Conservation (phyloP, 768 basidiomycete species). For the Rhizopogon sp. region DNA sequence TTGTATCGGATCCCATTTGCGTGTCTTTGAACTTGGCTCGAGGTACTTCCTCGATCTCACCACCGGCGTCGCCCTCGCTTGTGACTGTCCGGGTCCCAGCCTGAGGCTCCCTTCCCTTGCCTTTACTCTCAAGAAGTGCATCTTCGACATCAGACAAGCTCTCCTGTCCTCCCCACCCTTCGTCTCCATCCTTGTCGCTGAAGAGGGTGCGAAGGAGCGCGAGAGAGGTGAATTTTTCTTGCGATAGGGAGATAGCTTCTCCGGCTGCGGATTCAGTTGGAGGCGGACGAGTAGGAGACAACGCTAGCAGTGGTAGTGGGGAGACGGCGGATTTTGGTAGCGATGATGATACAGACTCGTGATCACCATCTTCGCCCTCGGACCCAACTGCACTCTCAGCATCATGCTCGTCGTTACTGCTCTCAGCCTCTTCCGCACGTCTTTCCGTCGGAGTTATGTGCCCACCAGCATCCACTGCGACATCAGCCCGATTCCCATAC, state of each 20-base stretch:
- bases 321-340: not conserved
- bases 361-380: not conserved
- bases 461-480: not conserved
- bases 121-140: not conserved
- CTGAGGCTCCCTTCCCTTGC: constrained; percentile 19
- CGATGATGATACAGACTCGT: not conserved
- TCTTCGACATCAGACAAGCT: constrained; percentile 52
- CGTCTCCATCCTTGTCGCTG: constrained; percentile 28
- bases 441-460: not conserved
- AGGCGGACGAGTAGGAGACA: not conserved
- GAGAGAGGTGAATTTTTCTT: constrained; percentile 13
- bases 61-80: constrained; percentile 17
- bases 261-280: not conserved
- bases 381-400: not conserved
- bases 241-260: not conserved
- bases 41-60: constrained; percentile 16
- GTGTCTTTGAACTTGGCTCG: constrained; percentile 4
- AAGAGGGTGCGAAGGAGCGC: constrained; percentile 50
- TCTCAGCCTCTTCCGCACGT: not conserved
- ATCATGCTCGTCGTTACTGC: constrained; percentile 1
- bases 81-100: not conserved
- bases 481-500: not conserved
- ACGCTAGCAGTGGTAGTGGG: not conserved
- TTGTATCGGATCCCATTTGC: not conserved
- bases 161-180: constrained; percentile 59